These are phyloP conservation scores for Cercophora samala DNA, from an alignment of 495 filamentous ascomycete genomes.

Conservation along the genomic window DNA sequence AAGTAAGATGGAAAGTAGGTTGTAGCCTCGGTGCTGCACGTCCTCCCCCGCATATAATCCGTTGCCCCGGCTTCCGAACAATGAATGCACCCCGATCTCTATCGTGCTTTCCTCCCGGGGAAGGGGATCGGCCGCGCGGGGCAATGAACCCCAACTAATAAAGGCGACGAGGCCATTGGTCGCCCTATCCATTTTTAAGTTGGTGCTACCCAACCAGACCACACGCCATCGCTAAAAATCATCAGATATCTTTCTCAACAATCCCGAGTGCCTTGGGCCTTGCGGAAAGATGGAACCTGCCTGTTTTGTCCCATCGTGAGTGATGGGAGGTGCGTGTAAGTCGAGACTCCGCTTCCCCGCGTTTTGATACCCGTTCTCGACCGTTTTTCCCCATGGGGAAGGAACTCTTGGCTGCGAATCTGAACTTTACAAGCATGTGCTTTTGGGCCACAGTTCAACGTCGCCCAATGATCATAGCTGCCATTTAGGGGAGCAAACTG, in stretches of 20 bases:
- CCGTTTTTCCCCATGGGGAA: slow-evolving; percentile 7
- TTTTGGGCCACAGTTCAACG: no score
- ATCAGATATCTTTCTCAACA: background rate
- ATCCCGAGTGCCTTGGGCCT: background rate
- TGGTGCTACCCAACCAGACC: background rate
- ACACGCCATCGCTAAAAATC: background rate
- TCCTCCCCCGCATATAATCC: slow-evolving; percentile 17
- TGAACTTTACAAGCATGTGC: background rate
- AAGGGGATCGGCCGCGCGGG: slow-evolving; percentile 15
- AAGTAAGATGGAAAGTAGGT: background rate
- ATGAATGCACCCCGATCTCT: background rate
- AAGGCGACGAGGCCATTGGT: background rate
- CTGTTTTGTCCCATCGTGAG: background rate
- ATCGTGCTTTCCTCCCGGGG: slow-evolving; percentile 16
- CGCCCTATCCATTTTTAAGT: background rate
- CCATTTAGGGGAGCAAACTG: background rate
- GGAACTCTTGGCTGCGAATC: background rate
- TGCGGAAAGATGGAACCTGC: background rate
- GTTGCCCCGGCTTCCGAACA: slow-evolving; percentile 16
- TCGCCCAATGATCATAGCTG: background rate
- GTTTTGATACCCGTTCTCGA: slow-evolving; percentile 2
- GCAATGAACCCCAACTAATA: background rate
- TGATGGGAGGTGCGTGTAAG: background rate
- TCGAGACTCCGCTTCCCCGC: slow-evolving; percentile 9
- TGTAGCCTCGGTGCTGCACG: slow-evolving; percentile 1